A percentile compares a stretch with the other conserved stretches of the same genome.
These are phyloP conservation scores for Ceratocystis variospora DNA, from an alignment of 2,329 filamentous ascomycete species.

Conservation along the genomic window DNA sequence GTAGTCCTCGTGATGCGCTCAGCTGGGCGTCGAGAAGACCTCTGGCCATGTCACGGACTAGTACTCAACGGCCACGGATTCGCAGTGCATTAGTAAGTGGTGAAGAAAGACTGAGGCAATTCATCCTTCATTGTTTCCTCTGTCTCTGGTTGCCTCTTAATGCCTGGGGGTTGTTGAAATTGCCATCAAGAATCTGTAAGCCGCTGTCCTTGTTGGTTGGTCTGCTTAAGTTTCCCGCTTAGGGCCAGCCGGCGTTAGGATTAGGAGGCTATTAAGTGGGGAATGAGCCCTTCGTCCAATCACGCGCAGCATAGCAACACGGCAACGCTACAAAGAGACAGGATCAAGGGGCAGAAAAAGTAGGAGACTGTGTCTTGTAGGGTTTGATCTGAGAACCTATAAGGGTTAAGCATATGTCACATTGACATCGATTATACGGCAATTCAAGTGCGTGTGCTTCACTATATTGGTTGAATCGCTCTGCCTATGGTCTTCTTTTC, in stretches of 20 bases:
- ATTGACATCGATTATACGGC: too few species aligned
- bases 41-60: too few species aligned
- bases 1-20: too few species aligned
- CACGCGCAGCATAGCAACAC: background rate
- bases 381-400: background rate
- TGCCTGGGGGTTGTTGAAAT: background rate
- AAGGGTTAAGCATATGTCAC: too few species aligned
- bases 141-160: background rate
- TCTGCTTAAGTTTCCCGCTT: background rate
- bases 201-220: slow-evolving; percentile 10
- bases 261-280: slow-evolving; percentile 4
- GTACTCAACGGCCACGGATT: too few species aligned
- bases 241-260: background rate
- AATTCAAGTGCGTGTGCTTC: too few species aligned
- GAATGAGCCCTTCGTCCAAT: background rate
- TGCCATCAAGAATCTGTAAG: background rate
- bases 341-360: background rate
- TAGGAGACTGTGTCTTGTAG: background rate
- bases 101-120: too few species aligned
- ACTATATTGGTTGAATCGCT: too few species aligned
- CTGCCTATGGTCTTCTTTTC: too few species aligned
- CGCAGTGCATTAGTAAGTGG: too few species aligned
- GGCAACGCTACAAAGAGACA: background rate
- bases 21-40: too few species aligned
- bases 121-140: too few species aligned